Base-by-base conservation (phyloP, 192 early-diverging fungal species). In the Geranomyces michiganensis region DNA sequence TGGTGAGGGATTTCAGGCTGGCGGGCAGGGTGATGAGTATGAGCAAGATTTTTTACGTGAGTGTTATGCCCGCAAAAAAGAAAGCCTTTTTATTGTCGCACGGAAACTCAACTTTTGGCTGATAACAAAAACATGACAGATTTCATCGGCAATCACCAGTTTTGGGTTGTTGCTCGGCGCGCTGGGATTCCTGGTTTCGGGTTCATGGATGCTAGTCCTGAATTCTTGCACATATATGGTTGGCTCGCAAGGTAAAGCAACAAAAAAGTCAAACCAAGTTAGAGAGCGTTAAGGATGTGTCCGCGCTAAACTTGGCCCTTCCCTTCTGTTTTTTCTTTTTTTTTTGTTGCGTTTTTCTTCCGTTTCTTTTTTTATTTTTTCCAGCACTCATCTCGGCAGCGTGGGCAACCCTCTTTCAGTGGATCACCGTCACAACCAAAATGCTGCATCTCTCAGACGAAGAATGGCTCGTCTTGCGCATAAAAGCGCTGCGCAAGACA, bases 31-130 rank as follows among this genome's bases (percentile, higher is more conserved):
- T 14, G 19, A 44, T 29, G 68, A 70, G 19, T 12, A 31, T 60
- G 68, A 70, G 68, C 59, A 70, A 70, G 36, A 30, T 55, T 9
- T 70, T 70, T 45, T 70, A 46, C 45, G 68, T 70, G 32, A 49
- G 66, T n/a, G n/a, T n/a, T n/a, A n/a, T n/a, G n/a, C n/a, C n/a
- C n/a, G n/a, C n/a, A n/a, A n/a, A n/a, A n/a, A n/a, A n/a, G n/a
- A n/a, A n/a, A n/a, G n/a, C n/a, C n/a, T n/a, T n/a, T n/a, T n/a
- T n/a, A n/a, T n/a, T n/a, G n/a, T n/a, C n/a, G n/a, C n/a, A n/a
- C n/a, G n/a, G n/a, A n/a, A n/a, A n/a, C n/a, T n/a, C n/a, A n/a
- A n/a, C n/a, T n/a, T n/a, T n/a, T n/a, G n/a, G n/a, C n/a, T n/a
- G n/a, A n/a, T n/a, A n/a, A n/a, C n/a, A n/a, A n/a, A n/a, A n/a